phyloP scores from a whole-genome alignment of 2,329 filamentous ascomycete species.

The Alternaria tenuissima region DNA sequence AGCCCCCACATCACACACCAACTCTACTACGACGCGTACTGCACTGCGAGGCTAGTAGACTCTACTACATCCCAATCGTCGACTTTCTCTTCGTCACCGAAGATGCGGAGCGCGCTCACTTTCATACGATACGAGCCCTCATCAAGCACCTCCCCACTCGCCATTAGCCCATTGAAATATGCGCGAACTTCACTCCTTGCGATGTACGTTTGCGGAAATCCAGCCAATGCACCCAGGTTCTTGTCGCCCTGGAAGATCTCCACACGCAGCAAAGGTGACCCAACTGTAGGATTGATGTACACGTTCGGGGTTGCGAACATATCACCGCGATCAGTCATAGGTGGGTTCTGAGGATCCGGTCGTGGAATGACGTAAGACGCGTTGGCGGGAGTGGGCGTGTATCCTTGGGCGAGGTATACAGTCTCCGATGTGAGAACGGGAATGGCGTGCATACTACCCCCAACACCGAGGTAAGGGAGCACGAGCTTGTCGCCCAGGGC shows the following conservation, averaged over 20 bases:
- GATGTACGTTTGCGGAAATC: constrained; percentile 17
- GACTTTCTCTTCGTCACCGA: not conserved
- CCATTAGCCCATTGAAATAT: constrained; percentile 26
- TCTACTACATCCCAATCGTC: constrained; percentile 7
- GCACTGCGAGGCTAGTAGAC: not conserved
- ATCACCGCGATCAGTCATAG: constrained; percentile 9
- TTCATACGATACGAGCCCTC: constrained; percentile 25
- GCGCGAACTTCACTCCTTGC: constrained; percentile 2
- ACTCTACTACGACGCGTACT: not conserved
- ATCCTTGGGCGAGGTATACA: constrained; percentile 21
- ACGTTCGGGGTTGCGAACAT: constrained; percentile 2
- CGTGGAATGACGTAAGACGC: constrained; percentile 17
- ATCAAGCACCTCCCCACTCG: constrained; percentile 21
- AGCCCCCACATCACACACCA: not conserved
- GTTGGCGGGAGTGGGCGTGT: constrained; percentile 15
- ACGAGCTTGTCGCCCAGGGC: constrained; percentile 17
- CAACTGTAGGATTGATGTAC: not conserved
- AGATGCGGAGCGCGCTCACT: constrained; percentile 22
- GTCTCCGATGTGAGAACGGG: constrained; percentile 5
- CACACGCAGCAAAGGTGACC: constrained; percentile 9
- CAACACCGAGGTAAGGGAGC: constrained; percentile 32
- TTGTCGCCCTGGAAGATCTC: constrained; percentile 17
- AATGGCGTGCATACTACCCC: not conserved
- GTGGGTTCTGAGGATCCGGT: constrained; percentile 20
- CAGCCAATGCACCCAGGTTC: constrained; percentile 13